Base-by-base conservation (phyloP, 495 filamentous ascomycete species). In the Talaromyces wortmannii region DNA sequence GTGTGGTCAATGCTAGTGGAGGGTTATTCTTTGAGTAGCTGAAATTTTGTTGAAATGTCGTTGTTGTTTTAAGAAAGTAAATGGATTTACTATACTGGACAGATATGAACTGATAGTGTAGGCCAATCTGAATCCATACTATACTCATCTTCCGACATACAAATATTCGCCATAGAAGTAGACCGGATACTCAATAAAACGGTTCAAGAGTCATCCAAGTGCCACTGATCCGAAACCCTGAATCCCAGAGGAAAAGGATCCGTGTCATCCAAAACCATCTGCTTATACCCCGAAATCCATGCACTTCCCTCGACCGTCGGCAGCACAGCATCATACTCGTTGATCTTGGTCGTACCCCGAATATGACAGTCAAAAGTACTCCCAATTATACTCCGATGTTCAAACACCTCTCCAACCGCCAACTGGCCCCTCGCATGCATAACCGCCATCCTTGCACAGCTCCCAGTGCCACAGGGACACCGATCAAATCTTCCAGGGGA, bases 401-500 rank as follows among this genome's bases (percentile, higher is more conserved):
- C 63, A 52, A 71, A 67, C 3, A 52, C 54, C 45, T 72, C 69
- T 6, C 57, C 59, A 16, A 58, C 63, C 16, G 52, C 52, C 5
- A 72, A 49, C 40, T 65, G 48, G 4, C 63, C 66, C 16, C 63
- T 49, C 6, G 64, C 62, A 57, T 72, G 66, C 49, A 72, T 31
- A 6, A 67, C 61, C 0, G 69, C 69, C 23, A 72, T 31, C n/a
- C 69, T 62, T 11, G 69, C 69, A 53, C 50, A 67, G 7, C 62
- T 72, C 10, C 67, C 69, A 15, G 69, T 69, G 3, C 69, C 69
- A 53, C 69, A 72, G 7, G 68, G 69, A 33, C 67, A 66, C 4
- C 69, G 66, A 57, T 72, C 69, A 36, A 70, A 65, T 17, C 69
- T 55, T 7, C 69, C 69, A 1, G 69, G 69, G 2, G 67, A 71